Evolutionary conservation across 1,284 basidiomycete species (phyloP).

Genomic region (Tylopilus orsonianus): DNA sequence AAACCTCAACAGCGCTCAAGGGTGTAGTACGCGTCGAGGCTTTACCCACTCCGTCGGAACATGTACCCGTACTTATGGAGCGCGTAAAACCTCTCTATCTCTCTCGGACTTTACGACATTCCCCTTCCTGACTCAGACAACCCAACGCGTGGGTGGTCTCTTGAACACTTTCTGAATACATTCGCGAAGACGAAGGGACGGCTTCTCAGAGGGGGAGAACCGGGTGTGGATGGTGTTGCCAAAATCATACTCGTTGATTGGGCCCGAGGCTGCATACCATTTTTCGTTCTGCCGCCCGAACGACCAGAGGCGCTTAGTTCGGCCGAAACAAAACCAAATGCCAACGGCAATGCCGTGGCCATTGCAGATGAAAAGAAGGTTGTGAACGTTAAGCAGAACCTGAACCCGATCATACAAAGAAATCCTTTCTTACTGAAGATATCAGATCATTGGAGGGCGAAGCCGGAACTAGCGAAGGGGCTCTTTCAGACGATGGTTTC

Average conservation of each 20-base stretch:
- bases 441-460: constrained; percentile 58
- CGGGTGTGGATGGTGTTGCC: constrained; percentile 89
- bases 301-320: constrained; percentile 66
- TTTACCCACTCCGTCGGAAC: constrained; percentile 90
- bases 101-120: constrained; percentile 85
- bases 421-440: constrained; percentile 75
- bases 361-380: constrained; percentile 34
- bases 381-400: constrained; percentile 69
- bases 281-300: constrained; percentile 81
- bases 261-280: constrained; percentile 94
- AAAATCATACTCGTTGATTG: constrained; percentile 97
- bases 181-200: constrained; percentile 92
- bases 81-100: constrained; percentile 94
- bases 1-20: constrained; percentile 93
- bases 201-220: constrained; percentile 92
- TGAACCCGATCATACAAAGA: constrained; percentile 84
- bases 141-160: constrained; percentile 55
- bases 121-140: constrained; percentile 60
- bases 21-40: constrained; percentile 98
- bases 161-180: constrained; percentile 81
- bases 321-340: constrained; percentile 55
- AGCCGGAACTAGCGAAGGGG: constrained; percentile 30
- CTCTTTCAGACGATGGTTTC: constrained; percentile 29
- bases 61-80: constrained; percentile 85
- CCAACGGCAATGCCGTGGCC: constrained; percentile 38